phyloP scores from a whole-genome alignment of 495 filamentous ascomycete genomes.

The Aspergillus incahuasiensis region DNA sequence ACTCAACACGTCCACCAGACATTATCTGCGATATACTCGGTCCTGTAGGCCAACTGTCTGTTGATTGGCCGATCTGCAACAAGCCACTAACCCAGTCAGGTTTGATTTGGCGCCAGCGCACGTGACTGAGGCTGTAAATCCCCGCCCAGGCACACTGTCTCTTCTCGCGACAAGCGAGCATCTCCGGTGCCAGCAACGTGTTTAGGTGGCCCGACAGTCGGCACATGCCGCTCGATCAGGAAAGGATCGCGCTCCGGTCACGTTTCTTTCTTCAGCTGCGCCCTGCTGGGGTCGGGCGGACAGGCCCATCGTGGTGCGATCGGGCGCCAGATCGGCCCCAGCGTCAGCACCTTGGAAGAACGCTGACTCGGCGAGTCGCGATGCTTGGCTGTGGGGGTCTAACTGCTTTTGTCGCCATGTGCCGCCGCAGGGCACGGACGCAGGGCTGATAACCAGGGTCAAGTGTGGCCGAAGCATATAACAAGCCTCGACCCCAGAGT shows the following conservation, averaged over 20 bases:
- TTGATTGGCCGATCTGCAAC: not conserved
- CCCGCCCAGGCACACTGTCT: too few species aligned
- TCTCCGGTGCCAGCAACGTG: too few species aligned
- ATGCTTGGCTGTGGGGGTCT: not conserved
- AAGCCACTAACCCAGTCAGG: too few species aligned
- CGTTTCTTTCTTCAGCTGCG: not conserved
- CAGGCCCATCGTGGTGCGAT: not conserved
- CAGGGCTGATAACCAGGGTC: not conserved
- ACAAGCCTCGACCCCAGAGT: not conserved
- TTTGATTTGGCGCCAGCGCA: too few species aligned
- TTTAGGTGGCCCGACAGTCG: not conserved
- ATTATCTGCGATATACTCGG: not conserved
- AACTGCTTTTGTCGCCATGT: not conserved
- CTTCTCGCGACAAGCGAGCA: too few species aligned
- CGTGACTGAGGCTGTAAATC: too few species aligned
- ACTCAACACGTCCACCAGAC: not conserved
- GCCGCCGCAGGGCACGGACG: not conserved
- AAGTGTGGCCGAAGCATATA: not conserved
- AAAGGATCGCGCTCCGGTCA: not conserved
- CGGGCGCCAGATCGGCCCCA: not conserved
- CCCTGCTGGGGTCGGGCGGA: not conserved
- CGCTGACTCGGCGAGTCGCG: not conserved
- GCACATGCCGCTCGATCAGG: not conserved
- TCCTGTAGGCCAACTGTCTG: not conserved
- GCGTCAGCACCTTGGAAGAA: not conserved